Base-by-base conservation (phyloP, 768 basidiomycete genomes). In the Tulasnella sp. region DNA sequence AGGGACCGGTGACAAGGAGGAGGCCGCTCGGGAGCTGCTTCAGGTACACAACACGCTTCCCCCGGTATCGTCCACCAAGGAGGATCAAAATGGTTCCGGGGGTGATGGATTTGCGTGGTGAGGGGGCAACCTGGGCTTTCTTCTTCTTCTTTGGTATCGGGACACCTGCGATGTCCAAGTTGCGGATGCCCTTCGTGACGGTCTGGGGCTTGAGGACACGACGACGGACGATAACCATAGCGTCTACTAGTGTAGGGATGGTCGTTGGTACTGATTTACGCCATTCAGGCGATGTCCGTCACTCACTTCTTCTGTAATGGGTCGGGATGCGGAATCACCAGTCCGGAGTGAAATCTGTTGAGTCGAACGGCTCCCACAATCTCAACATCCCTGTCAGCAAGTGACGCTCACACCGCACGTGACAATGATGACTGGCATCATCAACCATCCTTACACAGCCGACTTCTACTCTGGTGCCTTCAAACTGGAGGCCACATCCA, bases 21-120 rank as follows among this genome's bases (percentile, higher is more conserved):
- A 99, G 73, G 54, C 96, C 96, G 61, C 85, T 85, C 65, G 79
- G 78, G 70, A 98, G 74, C 77, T 93, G 91, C 80, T 96, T 96
- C 75, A 99, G 76, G 74, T 90, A 94, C 58, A 99, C 92, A 63
- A 99, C 96, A 55, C 96, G 83, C 82, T 98, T 98, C 62, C 94
- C 94, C 63, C 88, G 77, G 87, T 89, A 98, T 68, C 92, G 87
- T 67, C 96, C 96, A 60, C 96, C 94, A 66, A 99, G 82, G 65
- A 99, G 77, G 73, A 99, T 97, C 64, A 99, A 77, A 68, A 99
- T 78, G 69, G 91, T 84, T 62, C 96, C 96, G 61, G 92, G 89
- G 61, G 83, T 85, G 75, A 99, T 96, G 64, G 86, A 79, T 54
- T 81, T 69, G 66, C 94, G 90, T 62, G 97, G 81, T 61, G 76